Conservation (phyloP, 495 filamentous ascomycete species). For the Xylaria castorea region DNA sequence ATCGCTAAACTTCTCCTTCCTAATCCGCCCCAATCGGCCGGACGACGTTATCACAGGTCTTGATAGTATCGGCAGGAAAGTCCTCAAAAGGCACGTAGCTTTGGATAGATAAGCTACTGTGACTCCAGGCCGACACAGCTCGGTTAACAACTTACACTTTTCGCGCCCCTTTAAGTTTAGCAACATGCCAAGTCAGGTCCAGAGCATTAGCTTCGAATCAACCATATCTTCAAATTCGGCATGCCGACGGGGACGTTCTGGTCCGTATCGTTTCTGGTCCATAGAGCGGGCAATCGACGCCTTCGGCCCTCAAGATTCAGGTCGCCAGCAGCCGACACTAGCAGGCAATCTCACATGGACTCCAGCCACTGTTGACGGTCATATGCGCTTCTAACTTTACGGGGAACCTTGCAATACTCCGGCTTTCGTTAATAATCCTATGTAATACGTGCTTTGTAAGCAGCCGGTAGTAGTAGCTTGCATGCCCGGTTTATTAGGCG, state of each 20-base stretch:
- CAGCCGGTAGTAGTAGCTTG: constrained; percentile 13
- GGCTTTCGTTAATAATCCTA: constrained; percentile 6
- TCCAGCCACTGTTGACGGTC: constrained; percentile 29
- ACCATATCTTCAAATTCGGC: constrained; percentile 31
- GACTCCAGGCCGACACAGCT: constrained; percentile 30
- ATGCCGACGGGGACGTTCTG: constrained; percentile 23
- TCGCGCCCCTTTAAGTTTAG: constrained; percentile 25
- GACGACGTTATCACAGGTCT: constrained; percentile 30
- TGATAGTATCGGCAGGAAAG: constrained; percentile 32
- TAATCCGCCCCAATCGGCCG: constrained; percentile 35
- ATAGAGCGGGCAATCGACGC: constrained; percentile 29
- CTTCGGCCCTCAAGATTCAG: constrained; percentile 27
- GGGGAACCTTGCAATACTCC: constrained; percentile 23
- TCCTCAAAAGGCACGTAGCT: constrained; percentile 36
- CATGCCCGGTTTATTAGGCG: constrained; percentile 1
- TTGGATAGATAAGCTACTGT: constrained; percentile 35
- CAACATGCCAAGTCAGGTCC: constrained; percentile 30
- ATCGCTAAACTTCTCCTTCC: constrained; percentile 36
- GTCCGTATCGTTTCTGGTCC: constrained; percentile 25
- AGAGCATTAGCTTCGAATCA: constrained; percentile 27
- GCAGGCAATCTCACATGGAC: constrained; percentile 26
- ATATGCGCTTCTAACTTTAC: constrained; percentile 27
- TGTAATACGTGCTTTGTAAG: constrained; percentile 17
- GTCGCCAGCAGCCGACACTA: constrained; percentile 26
- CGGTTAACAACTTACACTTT: constrained; percentile 16